Conservation (phyloP, 768 basidiomycete species). For the Trametes gibbosa region DNA sequence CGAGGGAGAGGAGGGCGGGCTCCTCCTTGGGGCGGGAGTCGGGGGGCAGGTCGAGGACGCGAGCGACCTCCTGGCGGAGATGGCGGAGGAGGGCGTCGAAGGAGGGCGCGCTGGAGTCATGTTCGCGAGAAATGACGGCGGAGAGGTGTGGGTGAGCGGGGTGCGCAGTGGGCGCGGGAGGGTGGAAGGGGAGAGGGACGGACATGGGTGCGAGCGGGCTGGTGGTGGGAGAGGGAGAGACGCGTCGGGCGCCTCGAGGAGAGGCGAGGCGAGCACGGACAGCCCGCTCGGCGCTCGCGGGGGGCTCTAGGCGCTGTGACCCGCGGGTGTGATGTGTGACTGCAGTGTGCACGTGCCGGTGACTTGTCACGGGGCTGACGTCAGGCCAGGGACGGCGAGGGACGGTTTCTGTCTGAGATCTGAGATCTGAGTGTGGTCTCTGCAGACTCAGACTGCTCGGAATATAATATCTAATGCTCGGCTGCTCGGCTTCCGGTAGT, state of each 20-base stretch:
- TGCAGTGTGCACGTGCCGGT: no score
- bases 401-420: no score
- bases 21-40: slow-evolving; percentile 14
- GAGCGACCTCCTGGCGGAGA: slow-evolving; percentile 16
- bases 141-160: background rate
- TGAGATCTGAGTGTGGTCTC: no score
- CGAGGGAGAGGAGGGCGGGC: slow-evolving; percentile 2
- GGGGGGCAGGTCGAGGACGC: slow-evolving; percentile 15
- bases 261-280: background rate
- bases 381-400: no score
- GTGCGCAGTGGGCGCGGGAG: background rate
- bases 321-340: no score
- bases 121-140: slow-evolving; percentile 3
- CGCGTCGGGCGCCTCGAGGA: slow-evolving; percentile 16
- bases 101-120: slow-evolving; percentile 7
- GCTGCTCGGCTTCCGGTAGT: no score
- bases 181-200: background rate
- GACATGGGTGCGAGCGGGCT: slow-evolving; percentile 11
- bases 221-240: slow-evolving; percentile 20
- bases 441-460: no score
- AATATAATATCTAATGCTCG: no score
- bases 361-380: no score
- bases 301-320: background rate
- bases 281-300: background rate
- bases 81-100: slow-evolving; percentile 15